Evolutionary conservation across 257 asterid species (phyloP).

Genomic region (Gynochthodes officinalis): DNA sequence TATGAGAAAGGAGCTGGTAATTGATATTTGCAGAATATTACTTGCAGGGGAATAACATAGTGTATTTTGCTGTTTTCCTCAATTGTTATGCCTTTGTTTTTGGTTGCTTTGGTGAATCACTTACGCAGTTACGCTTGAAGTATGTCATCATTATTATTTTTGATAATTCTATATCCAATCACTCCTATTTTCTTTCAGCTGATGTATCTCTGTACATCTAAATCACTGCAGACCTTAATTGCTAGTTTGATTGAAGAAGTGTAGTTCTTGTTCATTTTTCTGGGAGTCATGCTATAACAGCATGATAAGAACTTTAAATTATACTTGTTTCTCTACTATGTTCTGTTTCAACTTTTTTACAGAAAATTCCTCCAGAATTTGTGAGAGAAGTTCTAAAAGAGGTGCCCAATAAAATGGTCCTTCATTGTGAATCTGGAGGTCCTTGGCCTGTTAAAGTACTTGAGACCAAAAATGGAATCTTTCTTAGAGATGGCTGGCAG

Average conservation of each 20-base stretch:
- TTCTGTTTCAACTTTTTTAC: not conserved
- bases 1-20: not conserved
- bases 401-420: not conserved
- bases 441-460: slow-evolving; percentile 3
- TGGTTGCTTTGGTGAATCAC: not conserved
- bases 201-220: no score
- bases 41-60: not conserved
- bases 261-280: no score
- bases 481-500: slow-evolving; percentile 12
- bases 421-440: slow-evolving; percentile 1
- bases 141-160: not conserved
- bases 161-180: no score
- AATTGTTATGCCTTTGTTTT: not conserved
- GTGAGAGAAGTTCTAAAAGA: not conserved
- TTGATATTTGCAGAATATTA: not conserved
- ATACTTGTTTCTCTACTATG: no score
- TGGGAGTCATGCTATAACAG: not conserved
- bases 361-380: slow-evolving; percentile 11
- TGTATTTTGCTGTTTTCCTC: not conserved
- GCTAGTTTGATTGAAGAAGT: not conserved
- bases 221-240: no score
- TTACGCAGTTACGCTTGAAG: not conserved
- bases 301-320: no score
- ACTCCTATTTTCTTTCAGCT: no score
- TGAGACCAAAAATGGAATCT: not conserved